phyloP scores from a whole-genome alignment of 2,329 filamentous ascomycete species.

The Arthrobotrys musiformis region DNA sequence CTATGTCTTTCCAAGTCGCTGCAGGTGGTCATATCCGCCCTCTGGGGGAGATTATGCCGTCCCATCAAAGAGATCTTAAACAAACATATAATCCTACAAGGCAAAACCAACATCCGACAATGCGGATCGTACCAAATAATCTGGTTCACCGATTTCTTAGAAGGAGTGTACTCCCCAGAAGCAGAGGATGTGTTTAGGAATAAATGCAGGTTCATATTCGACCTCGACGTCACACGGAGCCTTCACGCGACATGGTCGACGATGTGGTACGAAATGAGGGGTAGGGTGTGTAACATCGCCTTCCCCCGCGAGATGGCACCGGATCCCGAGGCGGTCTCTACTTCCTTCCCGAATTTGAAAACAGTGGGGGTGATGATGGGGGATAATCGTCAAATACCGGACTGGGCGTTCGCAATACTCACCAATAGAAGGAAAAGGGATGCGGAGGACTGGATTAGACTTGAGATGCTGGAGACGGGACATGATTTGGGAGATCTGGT shows the following conservation, averaged over 20 bases:
- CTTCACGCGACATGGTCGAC: constrained; percentile 19
- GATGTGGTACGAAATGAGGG: constrained; percentile 3
- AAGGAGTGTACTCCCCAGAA: constrained; percentile 8
- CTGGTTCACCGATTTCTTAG: constrained; percentile 40
- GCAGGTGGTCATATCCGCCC: constrained; percentile 14
- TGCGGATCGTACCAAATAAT: constrained; percentile 23
- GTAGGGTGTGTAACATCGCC: constrained; percentile 13
- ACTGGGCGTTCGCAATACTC: neutral
- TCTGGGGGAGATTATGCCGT: constrained; percentile 21
- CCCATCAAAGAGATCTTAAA: constrained; percentile 22
- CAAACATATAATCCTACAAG: constrained; percentile 24
- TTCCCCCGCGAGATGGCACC: neutral
- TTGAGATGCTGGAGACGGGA: constrained; percentile 22
- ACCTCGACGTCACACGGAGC: constrained; percentile 20
- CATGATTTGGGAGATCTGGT: neutral
- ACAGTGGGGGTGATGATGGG: constrained; percentile 26
- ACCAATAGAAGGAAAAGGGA: neutral
- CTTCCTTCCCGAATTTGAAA: neutral
- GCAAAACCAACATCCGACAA: neutral
- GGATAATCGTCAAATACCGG: neutral
- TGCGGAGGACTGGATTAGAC: neutral
- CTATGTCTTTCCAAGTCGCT: constrained; percentile 34
- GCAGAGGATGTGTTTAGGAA: constrained; percentile 14
- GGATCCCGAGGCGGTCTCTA: neutral
- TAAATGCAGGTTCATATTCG: constrained; percentile 38